phyloP scores from a whole-genome alignment of 306 rosid species.

The Cicer judaicum region DNA sequence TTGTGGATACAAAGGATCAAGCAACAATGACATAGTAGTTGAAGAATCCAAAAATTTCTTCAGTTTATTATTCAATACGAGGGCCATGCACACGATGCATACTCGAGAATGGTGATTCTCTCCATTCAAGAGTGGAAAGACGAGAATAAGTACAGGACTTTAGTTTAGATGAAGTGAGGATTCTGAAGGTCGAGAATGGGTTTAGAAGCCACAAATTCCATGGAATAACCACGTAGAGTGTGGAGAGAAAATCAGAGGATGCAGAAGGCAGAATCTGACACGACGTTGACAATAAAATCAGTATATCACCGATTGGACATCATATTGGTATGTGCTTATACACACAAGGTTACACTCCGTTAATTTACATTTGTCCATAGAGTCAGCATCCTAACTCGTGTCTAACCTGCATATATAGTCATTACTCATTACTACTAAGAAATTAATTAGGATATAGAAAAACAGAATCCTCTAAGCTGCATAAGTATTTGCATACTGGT shows the following conservation, averaged over 20 bases:
- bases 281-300: too few species aligned
- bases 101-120: background rate
- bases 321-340: background rate
- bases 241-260: background rate
- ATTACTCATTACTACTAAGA: background rate
- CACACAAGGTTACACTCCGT: background rate
- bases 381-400: background rate
- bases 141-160: background rate
- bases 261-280: background rate
- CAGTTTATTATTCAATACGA: constrained; percentile 1
- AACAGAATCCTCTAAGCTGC: background rate
- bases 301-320: background rate
- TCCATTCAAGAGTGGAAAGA: background rate
- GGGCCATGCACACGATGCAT: background rate
- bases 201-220: background rate
- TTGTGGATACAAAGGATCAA: constrained; percentile 1
- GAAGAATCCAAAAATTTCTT: background rate
- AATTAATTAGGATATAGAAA: constrained; percentile 5
- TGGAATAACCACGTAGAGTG: background rate
- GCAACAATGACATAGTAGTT: constrained; percentile 6
- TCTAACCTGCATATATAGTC: background rate
- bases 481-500: background rate
- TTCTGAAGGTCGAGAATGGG: background rate
- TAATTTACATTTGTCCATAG: background rate
- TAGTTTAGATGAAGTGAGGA: background rate